Conservation (phyloP, 768 basidiomycete genomes). For the Russula dissimulans region DNA sequence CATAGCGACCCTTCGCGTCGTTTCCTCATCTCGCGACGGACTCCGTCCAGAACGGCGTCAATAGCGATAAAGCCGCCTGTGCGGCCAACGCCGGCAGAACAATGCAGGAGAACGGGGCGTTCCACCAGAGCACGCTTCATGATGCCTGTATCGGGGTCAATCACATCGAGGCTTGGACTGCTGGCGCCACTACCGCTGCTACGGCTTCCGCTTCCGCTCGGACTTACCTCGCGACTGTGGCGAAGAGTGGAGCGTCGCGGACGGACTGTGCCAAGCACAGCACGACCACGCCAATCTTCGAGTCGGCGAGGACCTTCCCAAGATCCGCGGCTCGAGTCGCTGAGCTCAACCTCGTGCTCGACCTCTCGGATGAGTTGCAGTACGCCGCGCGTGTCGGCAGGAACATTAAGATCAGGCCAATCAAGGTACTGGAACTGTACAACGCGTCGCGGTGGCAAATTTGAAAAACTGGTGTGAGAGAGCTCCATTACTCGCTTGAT, state of each 20-base stretch:
- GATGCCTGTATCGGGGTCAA: conserved; percentile 50
- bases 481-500: conserved; percentile 65
- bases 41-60: conserved; percentile 73
- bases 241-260: conserved; percentile 1
- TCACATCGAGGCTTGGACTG: conserved; percentile 23
- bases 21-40: conserved; percentile 48
- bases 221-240: conserved; percentile 11
- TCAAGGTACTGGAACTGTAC: conserved; percentile 87
- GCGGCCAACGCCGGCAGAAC: conserved; percentile 91
- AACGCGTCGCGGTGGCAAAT: conserved; percentile 52
- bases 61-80: conserved; percentile 92
- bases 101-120: conserved; percentile 71
- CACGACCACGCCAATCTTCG: conserved; percentile 20
- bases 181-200: conserved; percentile 12
- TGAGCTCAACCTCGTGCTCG: conserved; percentile 29
- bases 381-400: conserved; percentile 69
- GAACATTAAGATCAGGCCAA: conserved; percentile 97
- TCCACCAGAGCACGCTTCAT: conserved; percentile 42
- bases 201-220: conserved; percentile 13
- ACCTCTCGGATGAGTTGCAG: conserved; percentile 67
- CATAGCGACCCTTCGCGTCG: conserved; percentile 24
- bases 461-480: conserved; percentile 50
- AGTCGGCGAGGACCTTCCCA: conserved; percentile 22
- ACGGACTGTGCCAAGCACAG: conserved; percentile 8
- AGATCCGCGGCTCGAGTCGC: conserved; percentile 17